These are phyloP conservation scores for Cytospora chrysosperma DNA, from an alignment of 2,329 filamentous ascomycete genomes.

Conservation along the genomic window DNA sequence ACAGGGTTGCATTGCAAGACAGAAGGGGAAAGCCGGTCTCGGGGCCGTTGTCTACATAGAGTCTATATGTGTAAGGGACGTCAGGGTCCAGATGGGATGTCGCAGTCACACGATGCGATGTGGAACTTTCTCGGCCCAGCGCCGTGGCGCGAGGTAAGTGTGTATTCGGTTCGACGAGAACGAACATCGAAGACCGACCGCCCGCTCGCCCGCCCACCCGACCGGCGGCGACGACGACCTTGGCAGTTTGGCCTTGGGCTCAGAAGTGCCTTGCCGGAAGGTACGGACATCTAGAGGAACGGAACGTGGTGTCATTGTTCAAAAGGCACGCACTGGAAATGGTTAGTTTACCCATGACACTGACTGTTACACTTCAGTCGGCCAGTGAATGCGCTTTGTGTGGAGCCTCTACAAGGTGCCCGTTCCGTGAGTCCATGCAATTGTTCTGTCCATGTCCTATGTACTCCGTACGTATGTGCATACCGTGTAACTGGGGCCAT, in stretches of 20 bases:
- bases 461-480: no score
- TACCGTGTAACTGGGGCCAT: no score
- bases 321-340: neutral
- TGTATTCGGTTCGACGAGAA: neutral
- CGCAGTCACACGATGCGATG: neutral
- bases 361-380: conserved; percentile 3
- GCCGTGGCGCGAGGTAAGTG: neutral
- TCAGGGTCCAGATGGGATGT: neutral
- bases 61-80: conserved; percentile 1
- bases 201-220: no score
- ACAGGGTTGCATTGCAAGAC: neutral
- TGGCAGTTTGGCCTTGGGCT: no score
- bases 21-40: conserved; percentile 1
- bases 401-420: conserved; percentile 1
- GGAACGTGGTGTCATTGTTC: neutral
- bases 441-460: no score
- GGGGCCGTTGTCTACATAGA: no score
- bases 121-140: conserved; percentile 1
- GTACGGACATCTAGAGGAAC: neutral
- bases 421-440: neutral
- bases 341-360: conserved; percentile 7
- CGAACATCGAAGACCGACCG: no score
- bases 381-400: neutral
- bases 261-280: neutral
- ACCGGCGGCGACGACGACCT: no score